A percentile compares a stretch with the other conserved stretches of the same genome.
Evolutionary conservation across 2,329 filamentous ascomycete species (phyloP).

Genomic region (Claviceps arundinis): DNA sequence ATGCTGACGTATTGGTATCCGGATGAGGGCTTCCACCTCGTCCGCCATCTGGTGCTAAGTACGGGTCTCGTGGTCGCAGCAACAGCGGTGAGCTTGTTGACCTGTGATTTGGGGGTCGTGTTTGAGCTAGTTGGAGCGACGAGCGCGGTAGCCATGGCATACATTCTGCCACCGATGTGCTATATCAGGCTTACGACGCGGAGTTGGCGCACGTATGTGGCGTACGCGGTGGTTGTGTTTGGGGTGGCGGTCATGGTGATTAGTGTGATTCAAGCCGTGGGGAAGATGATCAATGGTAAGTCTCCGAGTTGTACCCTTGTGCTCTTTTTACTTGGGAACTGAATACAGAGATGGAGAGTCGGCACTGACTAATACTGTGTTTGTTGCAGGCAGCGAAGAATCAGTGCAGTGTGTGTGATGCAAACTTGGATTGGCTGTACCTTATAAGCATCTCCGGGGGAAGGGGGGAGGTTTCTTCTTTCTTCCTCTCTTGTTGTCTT

Average conservation of each 20-base stretch:
- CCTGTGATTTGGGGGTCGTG: conserved; percentile 85
- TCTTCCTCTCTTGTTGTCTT: too few relatives aligned
- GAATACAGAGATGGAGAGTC: too few relatives aligned
- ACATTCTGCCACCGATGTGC: conserved; percentile 87
- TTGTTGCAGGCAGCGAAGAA: conserved; percentile 6
- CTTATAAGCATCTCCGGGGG: too few relatives aligned
- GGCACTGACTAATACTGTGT: background rate
- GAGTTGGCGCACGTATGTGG: conserved; percentile 60
- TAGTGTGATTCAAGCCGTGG: conserved; percentile 58
- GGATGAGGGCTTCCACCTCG: conserved; percentile 62
- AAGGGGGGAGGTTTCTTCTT: background rate
- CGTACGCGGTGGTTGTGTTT: conserved; percentile 62
- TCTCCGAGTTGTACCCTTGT: too few relatives aligned
- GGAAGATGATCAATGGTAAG: conserved; percentile 43
- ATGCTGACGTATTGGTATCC: conserved; percentile 76
- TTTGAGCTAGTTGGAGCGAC: conserved; percentile 96
- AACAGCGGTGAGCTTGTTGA: conserved; percentile 66
- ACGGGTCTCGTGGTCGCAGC: conserved; percentile 69
- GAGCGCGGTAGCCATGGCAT: conserved; percentile 84
- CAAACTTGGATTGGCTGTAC: too few relatives aligned
- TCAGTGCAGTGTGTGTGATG: conserved; percentile 6
- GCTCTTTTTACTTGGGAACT: too few relatives aligned
- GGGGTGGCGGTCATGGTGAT: conserved; percentile 71
- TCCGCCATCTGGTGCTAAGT: conserved; percentile 76
- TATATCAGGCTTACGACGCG: conserved; percentile 83